Evolutionary conservation across 2,329 filamentous ascomycete genomes (phyloP), one percentile per base, ranked within the genome.

Genomic region (Trichoderma harzianum): DNA sequence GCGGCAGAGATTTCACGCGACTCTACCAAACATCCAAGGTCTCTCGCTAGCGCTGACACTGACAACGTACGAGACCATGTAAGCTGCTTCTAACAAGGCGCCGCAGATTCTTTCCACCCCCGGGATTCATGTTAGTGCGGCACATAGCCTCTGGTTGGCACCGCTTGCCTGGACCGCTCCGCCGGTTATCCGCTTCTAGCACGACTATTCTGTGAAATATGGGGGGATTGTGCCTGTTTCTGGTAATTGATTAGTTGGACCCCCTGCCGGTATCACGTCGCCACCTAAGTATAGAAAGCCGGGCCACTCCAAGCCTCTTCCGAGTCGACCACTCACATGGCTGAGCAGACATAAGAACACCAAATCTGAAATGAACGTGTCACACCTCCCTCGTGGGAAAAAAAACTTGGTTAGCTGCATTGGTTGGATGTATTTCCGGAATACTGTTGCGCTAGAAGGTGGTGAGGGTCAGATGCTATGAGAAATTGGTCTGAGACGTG

Each of bases 41-140:
- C 55, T 32, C 24, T 30, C 55, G 51, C 55, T 69, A 69, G 66
- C 66, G 66, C 66, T 69, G 66, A 69, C 66, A 60, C 51, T 24
- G 34, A n/a, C 66, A 69, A 69, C 66, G 26, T 60, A 68, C 26
- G 32, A 58, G 53, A 18, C 21, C 65, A 32, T 58, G 53, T 60
- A 58, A 68, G 51, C 53, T 47, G 53, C 51, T 47, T 39, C 32
- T 16, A 53, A 28, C 51, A 26, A 62, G 60, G 64, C 47, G 47
- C 30, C 32, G 64, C 64, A 55, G 64, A 55, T 57, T 67, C 47
- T 57, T 39, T 57, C 64, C 63, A 47, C 30, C 63, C 43, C 55
- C 28, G 26, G 62, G 14, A 53, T 26, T 51, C 51, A 16, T 53
- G 43, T 66, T 60, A 68, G 65, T 36, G 55, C 32, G 10, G 55